Conservation (phyloP, 768 basidiomycete species). For the Brasilioporus rufonigricans region DNA sequence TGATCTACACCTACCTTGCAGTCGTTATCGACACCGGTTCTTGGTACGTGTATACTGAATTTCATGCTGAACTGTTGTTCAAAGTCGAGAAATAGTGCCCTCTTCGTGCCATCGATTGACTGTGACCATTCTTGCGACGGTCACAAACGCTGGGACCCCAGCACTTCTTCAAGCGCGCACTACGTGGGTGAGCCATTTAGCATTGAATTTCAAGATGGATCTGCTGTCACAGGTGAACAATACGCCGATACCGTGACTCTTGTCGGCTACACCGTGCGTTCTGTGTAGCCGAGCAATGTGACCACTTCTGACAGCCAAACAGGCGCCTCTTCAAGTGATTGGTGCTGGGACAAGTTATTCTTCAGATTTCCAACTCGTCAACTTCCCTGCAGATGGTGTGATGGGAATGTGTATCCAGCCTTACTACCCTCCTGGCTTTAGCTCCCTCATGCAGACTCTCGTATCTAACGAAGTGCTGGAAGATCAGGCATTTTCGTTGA, state of each 20-base stretch:
- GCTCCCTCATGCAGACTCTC: constrained; percentile 30
- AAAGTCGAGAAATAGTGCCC: no score
- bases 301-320: background rate
- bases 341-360: constrained; percentile 7
- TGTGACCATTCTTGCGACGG: constrained; percentile 23
- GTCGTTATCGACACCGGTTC: no score
- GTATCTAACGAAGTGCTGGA: constrained; percentile 12
- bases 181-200: constrained; percentile 21
- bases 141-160: constrained; percentile 25
- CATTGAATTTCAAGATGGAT: constrained; percentile 37
- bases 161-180: constrained; percentile 23
- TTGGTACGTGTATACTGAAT: no score
- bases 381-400: constrained; percentile 14
- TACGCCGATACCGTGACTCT: constrained; percentile 34
- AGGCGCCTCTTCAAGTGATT: constrained; percentile 11
- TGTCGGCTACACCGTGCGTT: constrained; percentile 1
- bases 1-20: no score
- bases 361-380: background rate
- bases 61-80: no score
- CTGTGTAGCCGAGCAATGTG: no score
- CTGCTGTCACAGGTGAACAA: constrained; percentile 31
- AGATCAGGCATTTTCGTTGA: constrained; percentile 27
- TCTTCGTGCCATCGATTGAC: no score
- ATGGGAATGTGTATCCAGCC: constrained; percentile 31
- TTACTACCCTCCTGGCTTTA: constrained; percentile 22